These are phyloP conservation scores for Blastocladiella emersonii DNA, from an alignment of 371 early-diverging fungal species.

Conservation along the genomic window DNA sequence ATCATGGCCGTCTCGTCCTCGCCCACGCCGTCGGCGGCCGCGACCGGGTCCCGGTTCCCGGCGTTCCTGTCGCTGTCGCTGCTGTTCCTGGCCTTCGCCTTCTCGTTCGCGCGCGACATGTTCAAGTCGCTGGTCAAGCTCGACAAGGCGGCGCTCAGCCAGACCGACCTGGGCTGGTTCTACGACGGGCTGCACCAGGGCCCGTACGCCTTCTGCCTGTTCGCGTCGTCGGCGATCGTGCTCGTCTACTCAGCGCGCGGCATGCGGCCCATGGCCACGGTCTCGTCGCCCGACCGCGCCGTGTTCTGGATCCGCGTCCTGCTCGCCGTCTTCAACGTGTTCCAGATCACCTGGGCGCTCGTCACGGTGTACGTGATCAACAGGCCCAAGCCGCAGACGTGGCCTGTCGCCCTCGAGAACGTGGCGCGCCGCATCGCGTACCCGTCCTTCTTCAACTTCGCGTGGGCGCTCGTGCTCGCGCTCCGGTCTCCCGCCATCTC, in stretches of 20 bases:
- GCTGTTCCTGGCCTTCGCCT: no score
- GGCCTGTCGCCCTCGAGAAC: background rate
- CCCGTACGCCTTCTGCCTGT: background rate
- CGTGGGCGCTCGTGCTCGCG: no score
- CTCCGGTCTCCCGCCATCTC: no score
- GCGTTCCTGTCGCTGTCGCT: no score
- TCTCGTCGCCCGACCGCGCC: background rate
- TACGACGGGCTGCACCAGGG: background rate
- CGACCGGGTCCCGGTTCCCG: no score
- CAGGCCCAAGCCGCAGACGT: background rate
- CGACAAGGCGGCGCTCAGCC: no score
- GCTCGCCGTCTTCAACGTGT: background rate
- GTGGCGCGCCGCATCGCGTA: background rate
- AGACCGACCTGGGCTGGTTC: no score
- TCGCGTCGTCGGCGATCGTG: background rate
- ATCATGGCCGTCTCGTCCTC: no score
- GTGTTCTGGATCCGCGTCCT: background rate
- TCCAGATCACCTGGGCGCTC: background rate
- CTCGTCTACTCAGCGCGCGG: background rate
- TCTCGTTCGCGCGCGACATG: no score
- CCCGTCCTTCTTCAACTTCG: background rate
- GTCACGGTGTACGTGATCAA: background rate
- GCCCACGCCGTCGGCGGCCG: no score
- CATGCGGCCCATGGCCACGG: background rate
- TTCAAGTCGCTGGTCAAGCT: no score